These are phyloP conservation scores for Lachnellula hyalina DNA, from an alignment of 2,329 filamentous ascomycete species.

Conservation along the genomic window DNA sequence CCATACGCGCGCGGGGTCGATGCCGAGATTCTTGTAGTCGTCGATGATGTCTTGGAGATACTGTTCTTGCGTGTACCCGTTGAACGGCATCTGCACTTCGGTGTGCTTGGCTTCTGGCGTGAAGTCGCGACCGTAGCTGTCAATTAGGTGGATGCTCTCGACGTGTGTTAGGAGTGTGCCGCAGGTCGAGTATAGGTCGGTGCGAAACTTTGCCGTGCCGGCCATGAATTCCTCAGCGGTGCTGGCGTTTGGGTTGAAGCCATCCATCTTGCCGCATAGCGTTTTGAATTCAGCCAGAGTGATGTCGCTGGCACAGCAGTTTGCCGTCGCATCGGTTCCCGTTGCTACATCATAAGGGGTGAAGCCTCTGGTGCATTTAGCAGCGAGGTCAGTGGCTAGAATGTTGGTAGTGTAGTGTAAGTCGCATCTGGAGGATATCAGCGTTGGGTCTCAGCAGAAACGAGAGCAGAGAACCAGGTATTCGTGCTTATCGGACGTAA, in stretches of 20 bases:
- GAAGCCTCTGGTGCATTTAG: constrained; percentile 17
- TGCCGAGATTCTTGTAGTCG: constrained; percentile 14
- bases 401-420: constrained; percentile 21
- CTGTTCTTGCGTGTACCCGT: constrained; percentile 20
- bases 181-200: constrained; percentile 19
- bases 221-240: constrained; percentile 15
- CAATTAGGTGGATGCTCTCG: constrained; percentile 18
- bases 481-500: no score
- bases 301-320: constrained; percentile 22
- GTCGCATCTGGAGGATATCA: constrained; percentile 13
- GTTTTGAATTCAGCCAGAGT: constrained; percentile 14
- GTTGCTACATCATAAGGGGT: constrained; percentile 7
- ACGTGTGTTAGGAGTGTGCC: constrained; percentile 17
- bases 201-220: constrained; percentile 16
- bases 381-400: constrained; percentile 11
- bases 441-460: no score
- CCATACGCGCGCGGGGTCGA: constrained; percentile 13
- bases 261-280: constrained; percentile 20
- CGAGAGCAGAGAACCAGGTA: no score
- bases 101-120: constrained; percentile 21
- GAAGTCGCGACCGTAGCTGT: constrained; percentile 17
- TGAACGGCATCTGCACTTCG: neutral
- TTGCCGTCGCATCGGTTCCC: constrained; percentile 10
- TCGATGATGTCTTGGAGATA: constrained; percentile 19
- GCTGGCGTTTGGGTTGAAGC: constrained; percentile 16